Conservation (phyloP, 331 rosid genomes). For the Malus hybrid region DNA sequence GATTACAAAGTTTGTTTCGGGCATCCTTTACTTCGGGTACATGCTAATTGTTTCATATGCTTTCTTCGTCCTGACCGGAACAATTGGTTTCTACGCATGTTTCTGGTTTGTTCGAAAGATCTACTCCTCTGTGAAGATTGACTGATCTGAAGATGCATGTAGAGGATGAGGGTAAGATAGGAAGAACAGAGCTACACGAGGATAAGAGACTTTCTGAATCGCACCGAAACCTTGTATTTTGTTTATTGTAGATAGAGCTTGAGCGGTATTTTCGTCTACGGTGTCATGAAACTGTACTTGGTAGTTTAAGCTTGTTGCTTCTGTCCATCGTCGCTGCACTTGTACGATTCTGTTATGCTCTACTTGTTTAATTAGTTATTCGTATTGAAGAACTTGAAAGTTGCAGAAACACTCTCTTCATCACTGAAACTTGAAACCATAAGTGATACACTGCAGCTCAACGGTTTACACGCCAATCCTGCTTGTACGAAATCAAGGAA, state of each 20-base stretch:
- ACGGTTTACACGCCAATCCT: too few species aligned
- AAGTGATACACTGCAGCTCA: too few species aligned
- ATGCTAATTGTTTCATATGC: conserved; percentile 87
- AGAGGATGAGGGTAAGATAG: conserved; percentile 5
- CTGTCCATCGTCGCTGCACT: neutral
- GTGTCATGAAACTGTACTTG: conserved; percentile 11
- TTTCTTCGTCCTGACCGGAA: conserved; percentile 90
- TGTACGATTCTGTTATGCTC: neutral
- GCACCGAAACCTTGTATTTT: neutral
- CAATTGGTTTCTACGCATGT: conserved; percentile 96
- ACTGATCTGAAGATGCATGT: conserved; percentile 42
- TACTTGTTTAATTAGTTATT: neutral
- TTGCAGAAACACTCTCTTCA: too few species aligned
- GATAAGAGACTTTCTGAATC: neutral
- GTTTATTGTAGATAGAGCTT: conserved; percentile 13
- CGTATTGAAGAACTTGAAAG: too few species aligned
- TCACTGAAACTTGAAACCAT: too few species aligned
- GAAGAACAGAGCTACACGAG: conserved; percentile 1
- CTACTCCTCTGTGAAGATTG: conserved; percentile 96
- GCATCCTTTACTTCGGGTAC: conserved; percentile 89
- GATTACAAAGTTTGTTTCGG: conserved; percentile 87
- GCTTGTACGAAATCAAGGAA: too few species aligned
- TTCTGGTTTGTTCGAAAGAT: conserved; percentile 97
- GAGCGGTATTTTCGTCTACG: conserved; percentile 12
- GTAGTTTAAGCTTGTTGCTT: conserved; percentile 9